These are phyloP conservation scores for Lepidium aucheri DNA, from an alignment of 345 rosid species.

Conservation along the genomic window DNA sequence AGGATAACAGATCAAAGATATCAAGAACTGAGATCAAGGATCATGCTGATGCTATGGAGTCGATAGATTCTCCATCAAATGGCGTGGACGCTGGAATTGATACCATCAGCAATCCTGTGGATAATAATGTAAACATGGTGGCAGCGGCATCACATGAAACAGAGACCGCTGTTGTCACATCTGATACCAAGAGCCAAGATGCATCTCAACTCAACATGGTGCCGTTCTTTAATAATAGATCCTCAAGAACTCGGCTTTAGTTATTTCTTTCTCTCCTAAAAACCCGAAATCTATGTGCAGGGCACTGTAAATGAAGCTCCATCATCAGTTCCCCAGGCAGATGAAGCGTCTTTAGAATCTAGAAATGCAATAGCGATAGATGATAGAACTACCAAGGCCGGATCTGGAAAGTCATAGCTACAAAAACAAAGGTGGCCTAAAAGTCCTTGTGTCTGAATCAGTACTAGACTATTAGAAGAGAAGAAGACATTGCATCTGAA, in stretches of 20 bases:
- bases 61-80: slow-evolving; percentile 2
- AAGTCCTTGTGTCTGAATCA: not conserved
- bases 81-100: slow-evolving; percentile 8
- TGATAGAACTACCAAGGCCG: slow-evolving; percentile 14
- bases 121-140: slow-evolving; percentile 1
- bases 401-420: slow-evolving; percentile 16
- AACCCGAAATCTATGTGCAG: slow-evolving; percentile 10
- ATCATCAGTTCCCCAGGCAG: slow-evolving; percentile 7
- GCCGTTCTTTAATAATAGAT: not conserved
- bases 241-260: not conserved
- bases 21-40: slow-evolving; percentile 12
- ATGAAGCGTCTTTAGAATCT: slow-evolving; percentile 27
- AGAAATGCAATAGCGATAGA: slow-evolving; percentile 22
- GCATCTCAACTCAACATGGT: slow-evolving; percentile 20
- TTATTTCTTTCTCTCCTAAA: not conserved
- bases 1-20: slow-evolving; percentile 11
- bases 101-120: slow-evolving; percentile 10
- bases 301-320: slow-evolving; percentile 1
- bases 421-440: slow-evolving; percentile 6
- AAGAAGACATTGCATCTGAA: not conserved
- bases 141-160: slow-evolving; percentile 6
- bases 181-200: slow-evolving; percentile 5
- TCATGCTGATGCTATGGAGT: not conserved
- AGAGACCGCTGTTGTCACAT: not conserved
- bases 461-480: not conserved